Percentiles rank a stretch among this genome's conserved stretches.
These are phyloP conservation scores for Selaginella tamariscina DNA, from an alignment of 75 land plant genomes.

Conservation along the genomic window DNA sequence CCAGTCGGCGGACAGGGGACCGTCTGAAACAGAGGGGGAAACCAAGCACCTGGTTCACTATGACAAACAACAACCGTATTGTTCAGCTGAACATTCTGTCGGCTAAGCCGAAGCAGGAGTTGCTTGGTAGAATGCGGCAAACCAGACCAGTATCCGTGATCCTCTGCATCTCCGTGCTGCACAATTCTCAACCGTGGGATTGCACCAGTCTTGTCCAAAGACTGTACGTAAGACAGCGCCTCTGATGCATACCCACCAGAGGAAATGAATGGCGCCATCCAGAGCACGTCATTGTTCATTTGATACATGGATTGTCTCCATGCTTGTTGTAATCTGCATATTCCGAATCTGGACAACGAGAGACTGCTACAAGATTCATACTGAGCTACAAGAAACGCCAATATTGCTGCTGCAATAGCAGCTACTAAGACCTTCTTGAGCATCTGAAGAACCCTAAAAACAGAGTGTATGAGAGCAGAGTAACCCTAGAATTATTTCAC, in stretches of 20 bases:
- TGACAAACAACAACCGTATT: conserved; percentile 65
- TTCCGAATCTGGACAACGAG: neutral
- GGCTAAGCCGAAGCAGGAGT: conserved; percentile 31
- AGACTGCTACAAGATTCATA: neutral
- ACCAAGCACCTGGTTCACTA: conserved; percentile 89
- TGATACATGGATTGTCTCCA: neutral
- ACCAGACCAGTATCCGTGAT: conserved; percentile 52
- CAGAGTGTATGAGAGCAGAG: too few relatives aligned
- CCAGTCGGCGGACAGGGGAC: conserved; percentile 59
- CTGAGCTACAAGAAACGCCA: neutral
- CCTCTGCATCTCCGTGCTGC: conserved; percentile 51
- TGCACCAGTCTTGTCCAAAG: conserved; percentile 22
- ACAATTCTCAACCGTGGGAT: conserved; percentile 20
- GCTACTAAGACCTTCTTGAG: too few relatives aligned
- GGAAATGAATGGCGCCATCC: conserved; percentile 96
- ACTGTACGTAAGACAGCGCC: conserved; percentile 56
- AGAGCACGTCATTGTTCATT: conserved; percentile 31
- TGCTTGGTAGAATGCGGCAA: conserved; percentile 32
- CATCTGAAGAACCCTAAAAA: too few relatives aligned
- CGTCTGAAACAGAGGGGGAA: conserved; percentile 66
- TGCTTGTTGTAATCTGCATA: neutral
- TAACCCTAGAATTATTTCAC: too few relatives aligned
- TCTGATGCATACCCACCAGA: conserved; percentile 83
- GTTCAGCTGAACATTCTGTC: conserved; percentile 18
- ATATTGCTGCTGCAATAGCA: neutral